These are phyloP conservation scores for Camillea tinctor DNA, from an alignment of 2,329 filamentous ascomycete genomes.

Conservation along the genomic window DNA sequence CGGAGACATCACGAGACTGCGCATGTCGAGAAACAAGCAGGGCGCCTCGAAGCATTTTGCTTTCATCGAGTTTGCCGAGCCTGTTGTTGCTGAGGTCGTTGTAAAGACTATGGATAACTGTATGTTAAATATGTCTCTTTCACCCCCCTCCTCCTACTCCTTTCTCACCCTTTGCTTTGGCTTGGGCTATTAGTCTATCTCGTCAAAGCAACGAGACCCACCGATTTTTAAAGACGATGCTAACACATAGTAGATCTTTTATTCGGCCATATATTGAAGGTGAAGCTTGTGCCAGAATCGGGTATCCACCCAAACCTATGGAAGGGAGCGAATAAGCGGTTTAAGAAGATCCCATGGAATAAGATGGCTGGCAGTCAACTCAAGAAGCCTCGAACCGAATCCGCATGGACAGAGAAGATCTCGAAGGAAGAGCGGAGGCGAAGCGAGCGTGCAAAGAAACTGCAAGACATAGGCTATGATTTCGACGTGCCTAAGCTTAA, in stretches of 20 bases:
- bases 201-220: not conserved
- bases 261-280: slow-evolving; percentile 91
- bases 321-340: slow-evolving; percentile 86
- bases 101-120: slow-evolving; percentile 78
- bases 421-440: slow-evolving; percentile 71
- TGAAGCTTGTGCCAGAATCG: slow-evolving; percentile 72
- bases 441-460: slow-evolving; percentile 65
- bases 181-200: not conserved
- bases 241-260: slow-evolving; percentile 65
- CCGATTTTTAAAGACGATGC: not conserved
- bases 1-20: slow-evolving; percentile 64
- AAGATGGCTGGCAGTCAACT: slow-evolving; percentile 77
- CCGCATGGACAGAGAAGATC: slow-evolving; percentile 76
- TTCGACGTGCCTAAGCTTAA: slow-evolving; percentile 74
- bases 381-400: slow-evolving; percentile 69
- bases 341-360: slow-evolving; percentile 85
- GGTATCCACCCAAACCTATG: slow-evolving; percentile 80
- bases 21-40: not conserved
- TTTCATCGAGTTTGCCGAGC: slow-evolving; percentile 86
- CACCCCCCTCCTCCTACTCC: not conserved
- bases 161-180: not conserved
- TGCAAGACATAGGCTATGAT: slow-evolving; percentile 81
- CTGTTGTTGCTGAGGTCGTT: slow-evolving; percentile 79
- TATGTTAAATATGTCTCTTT: not conserved
- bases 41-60: slow-evolving; percentile 91